Conservation (phyloP, 2,329 filamentous ascomycete species). For the Fusarium liriodendri region DNA sequence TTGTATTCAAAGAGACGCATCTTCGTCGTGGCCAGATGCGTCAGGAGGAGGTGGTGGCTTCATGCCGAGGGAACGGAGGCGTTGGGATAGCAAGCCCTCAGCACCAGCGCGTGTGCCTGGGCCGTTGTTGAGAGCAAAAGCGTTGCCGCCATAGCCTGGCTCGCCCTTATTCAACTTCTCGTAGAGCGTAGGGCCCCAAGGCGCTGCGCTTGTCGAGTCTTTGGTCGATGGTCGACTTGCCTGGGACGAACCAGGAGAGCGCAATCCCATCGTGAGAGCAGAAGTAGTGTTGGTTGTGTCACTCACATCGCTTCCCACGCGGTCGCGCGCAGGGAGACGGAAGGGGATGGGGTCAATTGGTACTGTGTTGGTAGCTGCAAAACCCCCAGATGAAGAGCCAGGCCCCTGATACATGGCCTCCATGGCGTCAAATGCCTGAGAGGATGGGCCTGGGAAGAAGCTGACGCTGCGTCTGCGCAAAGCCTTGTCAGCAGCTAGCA, state of each 20-base stretch:
- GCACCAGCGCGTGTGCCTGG: conserved; percentile 54
- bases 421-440: conserved; percentile 50
- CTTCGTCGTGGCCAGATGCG: not conserved
- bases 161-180: conserved; percentile 77
- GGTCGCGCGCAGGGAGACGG: conserved; percentile 50
- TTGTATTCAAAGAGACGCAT: conserved; percentile 10
- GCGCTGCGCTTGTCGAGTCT: conserved; percentile 46
- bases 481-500: conserved; percentile 69
- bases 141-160: conserved; percentile 69
- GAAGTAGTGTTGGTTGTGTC: conserved; percentile 44
- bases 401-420: conserved; percentile 41
- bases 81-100: conserved; percentile 77
- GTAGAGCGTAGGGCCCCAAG: conserved; percentile 58
- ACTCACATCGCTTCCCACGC: conserved; percentile 48
- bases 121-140: conserved; percentile 53
- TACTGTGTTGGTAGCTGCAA: conserved; percentile 46
- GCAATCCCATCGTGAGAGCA: conserved; percentile 30
- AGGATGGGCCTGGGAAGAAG: conserved; percentile 50
- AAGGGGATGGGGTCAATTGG: conserved; percentile 66
- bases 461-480: conserved; percentile 69
- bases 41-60: conserved; percentile 41
- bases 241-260: conserved; percentile 45
- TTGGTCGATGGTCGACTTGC: conserved; percentile 50
- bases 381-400: conserved; percentile 27
- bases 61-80: conserved; percentile 72